A percentile compares a stretch with the other conserved stretches of the same genome.
phyloP scores from a whole-genome alignment of 1,284 basidiomycete species.

The Rhodotorula sp. region DNA sequence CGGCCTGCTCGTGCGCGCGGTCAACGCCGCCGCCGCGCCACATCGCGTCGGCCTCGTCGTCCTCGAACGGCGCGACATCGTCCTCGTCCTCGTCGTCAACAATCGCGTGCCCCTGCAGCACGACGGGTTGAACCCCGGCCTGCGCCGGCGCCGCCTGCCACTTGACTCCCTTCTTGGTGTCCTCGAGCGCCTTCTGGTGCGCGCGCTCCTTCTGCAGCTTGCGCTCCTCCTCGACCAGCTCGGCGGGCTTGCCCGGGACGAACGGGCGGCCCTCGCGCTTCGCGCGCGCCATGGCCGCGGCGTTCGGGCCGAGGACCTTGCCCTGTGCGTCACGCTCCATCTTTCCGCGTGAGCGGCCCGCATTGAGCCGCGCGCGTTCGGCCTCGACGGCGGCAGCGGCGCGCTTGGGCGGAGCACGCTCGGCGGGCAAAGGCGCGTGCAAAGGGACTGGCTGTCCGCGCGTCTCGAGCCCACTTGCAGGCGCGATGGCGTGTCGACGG shows the following conservation, averaged over 20 bases:
- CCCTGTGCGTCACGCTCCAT: slow-evolving; percentile 4
- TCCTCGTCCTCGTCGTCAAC: slow-evolving; percentile 1
- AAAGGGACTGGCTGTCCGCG: neutral
- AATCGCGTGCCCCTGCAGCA: neutral
- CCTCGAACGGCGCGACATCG: neutral
- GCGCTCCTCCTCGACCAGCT: slow-evolving; percentile 8
- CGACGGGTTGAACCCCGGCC: neutral
- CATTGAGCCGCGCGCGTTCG: neutral
- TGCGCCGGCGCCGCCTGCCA: neutral
- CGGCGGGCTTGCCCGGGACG: slow-evolving; percentile 29
- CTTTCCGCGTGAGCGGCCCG: neutral
- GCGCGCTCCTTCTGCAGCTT: slow-evolving; percentile 1
- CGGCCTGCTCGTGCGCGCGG: neutral
- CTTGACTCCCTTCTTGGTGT: neutral
- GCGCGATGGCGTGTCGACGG: slow-evolving; percentile 1
- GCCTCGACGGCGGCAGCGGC: neutral
- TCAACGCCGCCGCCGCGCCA: slow-evolving; percentile 1
- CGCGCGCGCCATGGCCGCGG: slow-evolving; percentile 19
- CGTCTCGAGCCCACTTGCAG: neutral
- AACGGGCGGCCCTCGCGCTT: slow-evolving; percentile 23
- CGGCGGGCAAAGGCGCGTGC: neutral
- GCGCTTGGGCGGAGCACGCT: neutral
- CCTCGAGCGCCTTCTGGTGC: neutral
- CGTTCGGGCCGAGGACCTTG: slow-evolving; percentile 27
- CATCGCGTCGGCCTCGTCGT: neutral